Conservation (phyloP, 2,329 filamentous ascomycete genomes). For the Fusarium algeriense region DNA sequence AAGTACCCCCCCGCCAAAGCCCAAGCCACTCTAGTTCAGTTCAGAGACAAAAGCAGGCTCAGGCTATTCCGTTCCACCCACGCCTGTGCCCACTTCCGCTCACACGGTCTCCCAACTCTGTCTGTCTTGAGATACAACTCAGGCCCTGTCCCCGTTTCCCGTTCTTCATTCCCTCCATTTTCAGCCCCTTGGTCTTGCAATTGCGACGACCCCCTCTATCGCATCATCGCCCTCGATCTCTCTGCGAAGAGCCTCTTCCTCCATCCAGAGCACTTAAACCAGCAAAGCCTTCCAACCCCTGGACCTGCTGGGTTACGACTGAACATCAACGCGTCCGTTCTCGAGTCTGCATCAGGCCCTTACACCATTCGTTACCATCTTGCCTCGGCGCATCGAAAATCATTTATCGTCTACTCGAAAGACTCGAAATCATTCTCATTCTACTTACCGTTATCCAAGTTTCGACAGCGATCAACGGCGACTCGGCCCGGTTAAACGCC, state of each 20-base stretch:
- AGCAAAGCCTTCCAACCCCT: conserved; percentile 27
- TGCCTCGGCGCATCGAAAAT: conserved; percentile 24
- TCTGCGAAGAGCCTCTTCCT: conserved; percentile 26
- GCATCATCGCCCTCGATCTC: conserved; percentile 31
- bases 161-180: conserved; percentile 42
- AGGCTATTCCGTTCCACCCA: conserved; percentile 43
- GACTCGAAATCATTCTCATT: background rate
- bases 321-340: conserved; percentile 27
- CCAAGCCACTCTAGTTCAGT: conserved; percentile 29
- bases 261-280: conserved; percentile 9
- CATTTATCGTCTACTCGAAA: background rate
- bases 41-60: conserved; percentile 38
- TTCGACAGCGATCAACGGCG: conserved; percentile 19
- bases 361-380: conserved; percentile 15
- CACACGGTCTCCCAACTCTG: conserved; percentile 44
- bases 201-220: conserved; percentile 46
- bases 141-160: conserved; percentile 44
- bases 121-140: conserved; percentile 49
- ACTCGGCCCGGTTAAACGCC: conserved; percentile 37
- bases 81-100: conserved; percentile 41
- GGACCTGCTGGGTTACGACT: conserved; percentile 14
- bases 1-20: conserved; percentile 28
- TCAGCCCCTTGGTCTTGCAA: conserved; percentile 43
- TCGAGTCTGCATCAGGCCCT: conserved; percentile 21
- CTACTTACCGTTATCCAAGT: conserved; percentile 6